Conservation (phyloP, 2,329 filamentous ascomycete species). For the Talaromyces pinophilus region DNA sequence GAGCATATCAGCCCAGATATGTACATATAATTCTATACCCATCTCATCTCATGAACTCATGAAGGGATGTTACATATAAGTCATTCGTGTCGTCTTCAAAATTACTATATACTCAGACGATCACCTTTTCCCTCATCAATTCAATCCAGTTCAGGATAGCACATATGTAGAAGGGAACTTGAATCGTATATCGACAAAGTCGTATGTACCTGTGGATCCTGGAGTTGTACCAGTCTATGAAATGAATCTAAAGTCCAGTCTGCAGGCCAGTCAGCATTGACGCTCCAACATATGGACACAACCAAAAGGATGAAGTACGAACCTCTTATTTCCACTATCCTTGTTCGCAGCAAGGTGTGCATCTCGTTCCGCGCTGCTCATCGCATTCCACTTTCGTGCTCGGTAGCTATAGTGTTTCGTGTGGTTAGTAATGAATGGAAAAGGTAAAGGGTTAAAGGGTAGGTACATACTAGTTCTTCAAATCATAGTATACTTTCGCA, state of each 20-base stretch:
- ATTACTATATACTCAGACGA: neutral
- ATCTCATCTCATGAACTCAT: neutral
- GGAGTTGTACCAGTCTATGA: conserved; percentile 10
- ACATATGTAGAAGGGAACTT: neutral
- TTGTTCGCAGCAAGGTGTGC: conserved; percentile 42
- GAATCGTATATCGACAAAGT: neutral
- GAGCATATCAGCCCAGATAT: neutral
- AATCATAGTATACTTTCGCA: conserved; percentile 44
- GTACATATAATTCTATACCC: neutral
- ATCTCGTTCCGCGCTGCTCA: conserved; percentile 42
- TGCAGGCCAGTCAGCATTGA: conserved; percentile 21
- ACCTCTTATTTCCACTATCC: conserved; percentile 50
- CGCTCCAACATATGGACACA: neutral
- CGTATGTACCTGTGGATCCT: no score
- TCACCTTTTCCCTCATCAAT: neutral
- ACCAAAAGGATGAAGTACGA: neutral
- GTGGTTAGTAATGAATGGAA: neutral
- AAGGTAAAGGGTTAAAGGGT: neutral
- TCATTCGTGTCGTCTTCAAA: neutral
- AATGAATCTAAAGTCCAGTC: conserved; percentile 43
- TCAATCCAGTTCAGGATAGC: neutral
- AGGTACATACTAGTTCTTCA: conserved; percentile 41
- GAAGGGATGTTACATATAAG: neutral
- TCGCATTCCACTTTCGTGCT: conserved; percentile 41
- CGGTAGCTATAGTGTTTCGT: conserved; percentile 31